Evolutionary conservation across 768 basidiomycete genomes (phyloP).

Genomic region (Tricholoma terreum): DNA sequence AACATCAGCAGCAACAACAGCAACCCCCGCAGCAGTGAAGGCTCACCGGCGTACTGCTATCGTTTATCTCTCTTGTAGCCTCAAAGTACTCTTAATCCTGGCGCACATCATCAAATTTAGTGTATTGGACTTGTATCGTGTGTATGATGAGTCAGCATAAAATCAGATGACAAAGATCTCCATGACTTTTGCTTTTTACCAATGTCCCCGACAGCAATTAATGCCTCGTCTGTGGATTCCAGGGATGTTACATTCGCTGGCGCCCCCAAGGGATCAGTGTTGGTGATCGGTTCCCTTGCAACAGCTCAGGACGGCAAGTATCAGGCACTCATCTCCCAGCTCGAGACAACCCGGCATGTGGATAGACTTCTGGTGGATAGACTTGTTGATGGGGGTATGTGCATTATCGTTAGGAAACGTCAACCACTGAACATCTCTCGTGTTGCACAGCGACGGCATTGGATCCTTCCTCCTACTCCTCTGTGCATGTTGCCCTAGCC

Average conservation of each 20-base stretch:
- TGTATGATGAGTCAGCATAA: not conserved
- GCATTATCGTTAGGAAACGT: not conserved
- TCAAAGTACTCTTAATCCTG: not conserved
- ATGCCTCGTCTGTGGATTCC: constrained; percentile 22
- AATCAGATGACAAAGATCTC: not conserved
- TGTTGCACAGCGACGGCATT: constrained; percentile 54
- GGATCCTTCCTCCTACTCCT: constrained; percentile 51
- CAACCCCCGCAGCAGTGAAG: constrained; percentile 25
- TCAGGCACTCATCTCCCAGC: constrained; percentile 60
- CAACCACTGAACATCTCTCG: constrained; percentile 1
- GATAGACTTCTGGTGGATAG: constrained; percentile 84
- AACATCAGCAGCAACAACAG: constrained; percentile 31
- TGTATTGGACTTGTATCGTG: not conserved
- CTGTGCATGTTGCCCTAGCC: constrained; percentile 67
- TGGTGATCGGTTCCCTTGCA: constrained; percentile 74
- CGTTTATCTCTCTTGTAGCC: not conserved
- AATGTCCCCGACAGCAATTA: constrained; percentile 67
- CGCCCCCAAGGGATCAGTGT: constrained; percentile 44
- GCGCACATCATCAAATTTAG: not conserved
- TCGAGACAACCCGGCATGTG: constrained; percentile 53
- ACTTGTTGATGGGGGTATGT: constrained; percentile 73
- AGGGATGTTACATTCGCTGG: constrained; percentile 17
- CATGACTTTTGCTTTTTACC: not conserved
- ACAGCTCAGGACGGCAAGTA: constrained; percentile 81
- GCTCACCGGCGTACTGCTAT: not conserved